These are phyloP conservation scores for Rubus parviflorus DNA, from an alignment of 306 rosid species.

Conservation along the genomic window DNA sequence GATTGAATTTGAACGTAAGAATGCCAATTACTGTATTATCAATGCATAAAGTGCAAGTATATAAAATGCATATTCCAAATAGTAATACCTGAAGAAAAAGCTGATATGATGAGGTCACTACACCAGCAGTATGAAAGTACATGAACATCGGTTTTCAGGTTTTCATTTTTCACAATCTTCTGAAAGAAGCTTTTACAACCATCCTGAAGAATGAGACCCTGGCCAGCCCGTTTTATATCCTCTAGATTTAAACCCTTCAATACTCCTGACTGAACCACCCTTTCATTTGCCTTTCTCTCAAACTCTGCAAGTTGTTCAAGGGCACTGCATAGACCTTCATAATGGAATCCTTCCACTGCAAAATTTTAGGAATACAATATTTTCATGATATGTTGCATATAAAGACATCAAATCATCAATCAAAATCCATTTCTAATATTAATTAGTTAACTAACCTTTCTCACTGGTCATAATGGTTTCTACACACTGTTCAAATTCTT, in stretches of 20 bases:
- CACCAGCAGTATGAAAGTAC: conserved; percentile 33
- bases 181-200: conserved; percentile 32
- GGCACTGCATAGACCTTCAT: conserved; percentile 8
- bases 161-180: conserved; percentile 15
- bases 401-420: neutral
- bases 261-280: conserved; percentile 23
- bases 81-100: conserved; percentile 32
- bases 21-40: neutral
- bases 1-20: neutral
- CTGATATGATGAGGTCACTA: conserved; percentile 25
- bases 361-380: neutral
- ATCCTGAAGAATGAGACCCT: conserved; percentile 25
- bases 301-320: conserved; percentile 21
- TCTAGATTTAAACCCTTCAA: conserved; percentile 17
- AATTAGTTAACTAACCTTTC: conserved; percentile 13
- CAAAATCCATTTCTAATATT: neutral
- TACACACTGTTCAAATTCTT: conserved; percentile 18
- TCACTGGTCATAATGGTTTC: neutral
- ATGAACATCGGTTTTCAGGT: conserved; percentile 16
- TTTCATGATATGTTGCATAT: neutral
- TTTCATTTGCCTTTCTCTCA: conserved; percentile 27
- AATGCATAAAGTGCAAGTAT: neutral
- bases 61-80: neutral
- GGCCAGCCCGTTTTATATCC: conserved; percentile 25
- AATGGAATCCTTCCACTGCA: conserved; percentile 17